Base-by-base conservation (phyloP, 2,329 filamentous ascomycete genomes). In the Fusarium duplospermum region DNA sequence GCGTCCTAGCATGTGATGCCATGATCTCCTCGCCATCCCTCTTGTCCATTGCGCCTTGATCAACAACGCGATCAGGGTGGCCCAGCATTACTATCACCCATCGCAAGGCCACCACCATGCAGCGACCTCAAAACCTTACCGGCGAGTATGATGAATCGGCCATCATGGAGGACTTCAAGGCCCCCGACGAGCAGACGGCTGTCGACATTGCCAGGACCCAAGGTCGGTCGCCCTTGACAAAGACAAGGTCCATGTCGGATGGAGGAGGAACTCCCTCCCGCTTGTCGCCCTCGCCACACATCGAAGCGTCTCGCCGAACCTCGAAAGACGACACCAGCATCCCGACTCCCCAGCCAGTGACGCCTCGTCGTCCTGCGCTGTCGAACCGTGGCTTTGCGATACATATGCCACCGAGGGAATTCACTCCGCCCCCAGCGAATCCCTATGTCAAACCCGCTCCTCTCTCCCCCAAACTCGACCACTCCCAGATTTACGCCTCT, bases 391-490 rank as follows among this genome's bases (percentile, higher is more conserved):
- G 91, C 42, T 86, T 96, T 80, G 83, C 79, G 78, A 76, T 81
- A 64, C 80, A 82, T 47, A 78, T 83, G 73, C 80, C 80, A 22
- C 72, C 77, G 66, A 80, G 81, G 58, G 79, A 83, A 47, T 81
- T 78, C 47, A 84, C 83, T 38, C 82, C 82, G 66, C 82, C 84
- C 31, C 76, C 81, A 6, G 77, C 79, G 50, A 83, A 80, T 70
- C 74, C 80, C n/a, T 81, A 82, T 66, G 80, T 81, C 61, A 92
- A 89, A 78, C 86, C 91, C n/a, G 84, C 85, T 29, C 94, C 95
- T 76, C 87, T 96, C 69, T 97, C 94, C 3, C 95, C 95, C 18
- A 95, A 97, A 81, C 89, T 96, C 72, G 95, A 98, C 82, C 89
- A 93, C 65, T 92, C 93, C 22, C 93, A 95, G 75, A 94, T 92